Percentiles rank a stretch among this genome's conserved stretches.
Evolutionary conservation across 331 rosid genomes (phyloP).

Genomic region (Prunus yedoensis): DNA sequence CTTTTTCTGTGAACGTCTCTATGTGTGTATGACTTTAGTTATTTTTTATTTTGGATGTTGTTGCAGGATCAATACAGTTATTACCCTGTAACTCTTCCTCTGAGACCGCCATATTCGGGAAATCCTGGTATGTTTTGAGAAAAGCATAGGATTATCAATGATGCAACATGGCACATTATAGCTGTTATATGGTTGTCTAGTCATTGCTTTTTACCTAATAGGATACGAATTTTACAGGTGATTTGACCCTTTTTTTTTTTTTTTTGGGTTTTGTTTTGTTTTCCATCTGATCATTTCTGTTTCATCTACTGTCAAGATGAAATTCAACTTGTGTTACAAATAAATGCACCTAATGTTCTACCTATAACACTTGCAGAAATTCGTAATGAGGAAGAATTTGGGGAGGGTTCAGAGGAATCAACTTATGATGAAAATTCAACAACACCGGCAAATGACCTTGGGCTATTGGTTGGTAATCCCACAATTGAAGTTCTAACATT

Average conservation of each 20-base stretch:
- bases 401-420: slow-evolving; percentile 41
- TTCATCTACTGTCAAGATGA: not conserved
- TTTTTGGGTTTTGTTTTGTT: not conserved
- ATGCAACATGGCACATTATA: not conserved
- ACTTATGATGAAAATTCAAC: slow-evolving; percentile 48
- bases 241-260: not conserved
- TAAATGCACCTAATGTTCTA: slow-evolving; percentile 22
- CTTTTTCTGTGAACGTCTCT: not conserved
- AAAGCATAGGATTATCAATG: not conserved
- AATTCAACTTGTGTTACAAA: not conserved
- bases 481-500: not conserved
- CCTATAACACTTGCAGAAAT: slow-evolving; percentile 36
- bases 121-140: slow-evolving; percentile 65
- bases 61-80: slow-evolving; percentile 60
- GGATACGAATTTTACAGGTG: not conserved
- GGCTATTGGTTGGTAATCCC: slow-evolving; percentile 46
- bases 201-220: not conserved
- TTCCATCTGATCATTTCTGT: not conserved
- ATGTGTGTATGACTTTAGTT: slow-evolving; percentile 12
- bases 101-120: slow-evolving; percentile 78
- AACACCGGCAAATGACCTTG: slow-evolving; percentile 53
- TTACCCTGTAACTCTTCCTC: slow-evolving; percentile 69
- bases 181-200: not conserved
- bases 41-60: slow-evolving; percentile 27
- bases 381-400: slow-evolving; percentile 67